Percentiles rank a stretch among this genome's conserved stretches.
Conservation (phyloP, 2,329 filamentous ascomycete genomes). For the Stachybotrys chlorohalonatus region DNA sequence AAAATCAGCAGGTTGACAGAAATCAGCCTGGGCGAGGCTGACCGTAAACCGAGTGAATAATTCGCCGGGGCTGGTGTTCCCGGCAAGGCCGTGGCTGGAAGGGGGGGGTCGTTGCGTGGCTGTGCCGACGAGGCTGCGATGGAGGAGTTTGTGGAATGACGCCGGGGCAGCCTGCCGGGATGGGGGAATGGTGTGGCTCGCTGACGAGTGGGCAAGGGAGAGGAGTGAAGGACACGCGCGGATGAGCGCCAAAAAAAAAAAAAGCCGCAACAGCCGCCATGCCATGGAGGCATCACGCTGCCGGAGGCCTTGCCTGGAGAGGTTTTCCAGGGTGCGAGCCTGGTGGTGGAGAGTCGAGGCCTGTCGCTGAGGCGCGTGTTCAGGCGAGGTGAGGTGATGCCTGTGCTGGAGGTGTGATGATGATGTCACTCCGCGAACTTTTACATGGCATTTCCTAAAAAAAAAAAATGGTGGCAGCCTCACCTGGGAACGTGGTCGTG, state of each 20-base stretch:
- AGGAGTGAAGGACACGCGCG: background rate
- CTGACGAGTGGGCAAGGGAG: background rate
- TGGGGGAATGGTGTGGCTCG: background rate
- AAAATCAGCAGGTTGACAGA: background rate
- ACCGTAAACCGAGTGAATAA: background rate
- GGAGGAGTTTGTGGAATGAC: background rate
- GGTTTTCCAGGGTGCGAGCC: too few species aligned
- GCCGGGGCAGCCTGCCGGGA: background rate
- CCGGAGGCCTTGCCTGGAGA: too few species aligned
- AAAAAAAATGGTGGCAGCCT: too few species aligned
- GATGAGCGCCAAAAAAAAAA: background rate
- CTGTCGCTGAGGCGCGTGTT: too few species aligned
- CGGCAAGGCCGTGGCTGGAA: background rate
- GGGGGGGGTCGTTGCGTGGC: background rate
- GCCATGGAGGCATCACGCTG: background rate
- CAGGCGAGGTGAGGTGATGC: too few species aligned
- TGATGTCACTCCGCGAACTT: too few species aligned
- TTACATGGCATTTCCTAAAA: too few species aligned
- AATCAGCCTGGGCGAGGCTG: background rate
- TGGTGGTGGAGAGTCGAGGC: too few species aligned
- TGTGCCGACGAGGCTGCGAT: background rate
- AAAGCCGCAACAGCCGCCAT: background rate
- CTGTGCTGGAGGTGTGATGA: too few species aligned
- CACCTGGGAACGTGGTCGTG: too few species aligned
- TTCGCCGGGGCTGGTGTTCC: background rate